Evolutionary conservation across 345 rosid species (phyloP).

Genomic region (Eucalyptus lansdowneana): DNA sequence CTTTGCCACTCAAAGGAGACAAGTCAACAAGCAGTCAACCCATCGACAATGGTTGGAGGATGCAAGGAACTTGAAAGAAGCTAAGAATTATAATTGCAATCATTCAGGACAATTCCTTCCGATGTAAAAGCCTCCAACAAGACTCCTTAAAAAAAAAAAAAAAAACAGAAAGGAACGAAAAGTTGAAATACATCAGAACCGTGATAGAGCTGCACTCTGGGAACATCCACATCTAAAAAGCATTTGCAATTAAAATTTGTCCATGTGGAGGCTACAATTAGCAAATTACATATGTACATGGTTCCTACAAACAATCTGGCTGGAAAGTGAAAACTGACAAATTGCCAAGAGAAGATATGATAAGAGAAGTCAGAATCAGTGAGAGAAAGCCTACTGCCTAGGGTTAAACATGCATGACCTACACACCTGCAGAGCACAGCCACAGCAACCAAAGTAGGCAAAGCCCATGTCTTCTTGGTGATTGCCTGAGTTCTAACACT

Average conservation of each 20-base stretch:
- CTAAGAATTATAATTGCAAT: not conserved
- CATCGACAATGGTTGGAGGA: not conserved
- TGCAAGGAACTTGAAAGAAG: not conserved
- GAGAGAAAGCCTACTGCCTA: not conserved
- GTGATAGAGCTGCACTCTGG: not conserved
- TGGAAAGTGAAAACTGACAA: not conserved
- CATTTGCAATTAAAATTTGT: not conserved
- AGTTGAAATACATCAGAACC: not conserved
- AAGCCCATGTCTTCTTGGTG: not conserved
- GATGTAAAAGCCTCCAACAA: not conserved
- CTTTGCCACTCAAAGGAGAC: not conserved
- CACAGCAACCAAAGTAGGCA: not conserved
- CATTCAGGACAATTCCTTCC: not conserved
- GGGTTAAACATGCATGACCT: not conserved
- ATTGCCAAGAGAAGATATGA: not conserved
- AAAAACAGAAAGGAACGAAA: not conserved
- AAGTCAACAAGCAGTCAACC: not conserved
- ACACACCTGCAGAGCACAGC: not conserved
- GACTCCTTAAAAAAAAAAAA: not conserved
- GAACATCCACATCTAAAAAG: not conserved
- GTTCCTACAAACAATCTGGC: not conserved
- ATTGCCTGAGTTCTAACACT: not conserved
- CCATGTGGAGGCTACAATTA: not conserved
- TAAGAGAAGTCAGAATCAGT: not conserved
- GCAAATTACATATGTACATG: not conserved